Conservation (phyloP, 2,329 filamentous ascomycete genomes). For the Pezicula carpinea region DNA sequence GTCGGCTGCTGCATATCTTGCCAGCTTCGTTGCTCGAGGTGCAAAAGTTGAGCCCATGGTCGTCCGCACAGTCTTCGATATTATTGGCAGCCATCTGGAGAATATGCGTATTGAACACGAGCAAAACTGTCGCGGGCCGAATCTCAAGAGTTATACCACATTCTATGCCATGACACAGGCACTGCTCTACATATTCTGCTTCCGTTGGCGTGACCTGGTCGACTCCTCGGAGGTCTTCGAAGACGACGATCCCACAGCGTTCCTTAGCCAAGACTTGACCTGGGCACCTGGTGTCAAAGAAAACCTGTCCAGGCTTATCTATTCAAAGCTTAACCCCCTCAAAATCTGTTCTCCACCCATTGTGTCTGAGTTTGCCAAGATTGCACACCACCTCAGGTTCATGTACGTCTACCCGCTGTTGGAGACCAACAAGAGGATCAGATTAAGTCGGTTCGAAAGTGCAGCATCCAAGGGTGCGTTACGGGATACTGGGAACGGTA, state of each 20-base stretch:
- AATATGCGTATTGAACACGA: conserved; percentile 70
- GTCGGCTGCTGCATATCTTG: conserved; percentile 84
- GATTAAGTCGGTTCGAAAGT: conserved; percentile 66
- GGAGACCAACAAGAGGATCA: conserved; percentile 87
- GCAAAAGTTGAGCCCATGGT: conserved; percentile 71
- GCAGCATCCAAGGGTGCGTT: conserved; percentile 43
- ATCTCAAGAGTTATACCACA: conserved; percentile 63
- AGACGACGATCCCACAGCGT: conserved; percentile 56
- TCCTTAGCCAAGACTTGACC: conserved; percentile 65
- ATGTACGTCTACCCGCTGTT: conserved; percentile 86
- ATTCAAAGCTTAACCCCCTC: conserved; percentile 86
- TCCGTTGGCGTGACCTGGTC: conserved; percentile 90
- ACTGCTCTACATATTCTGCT: conserved; percentile 78
- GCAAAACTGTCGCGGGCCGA: conserved; percentile 71
- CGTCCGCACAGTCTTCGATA: conserved; percentile 76
- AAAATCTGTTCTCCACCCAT: conserved; percentile 91
- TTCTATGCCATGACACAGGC: conserved; percentile 70
- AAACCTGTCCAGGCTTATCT: conserved; percentile 71
- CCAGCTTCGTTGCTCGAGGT: conserved; percentile 89
- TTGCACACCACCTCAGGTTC: conserved; percentile 80
- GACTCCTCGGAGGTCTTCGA: conserved; percentile 52
- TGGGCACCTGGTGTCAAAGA: conserved; percentile 76
- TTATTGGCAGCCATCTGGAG: conserved; percentile 75
- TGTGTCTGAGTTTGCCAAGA: conserved; percentile 84
- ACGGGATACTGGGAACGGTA: conserved; percentile 42